These are phyloP conservation scores for Exobasidium cylindrosporum DNA, from an alignment of 1,284 basidiomycete species.

Conservation along the genomic window DNA sequence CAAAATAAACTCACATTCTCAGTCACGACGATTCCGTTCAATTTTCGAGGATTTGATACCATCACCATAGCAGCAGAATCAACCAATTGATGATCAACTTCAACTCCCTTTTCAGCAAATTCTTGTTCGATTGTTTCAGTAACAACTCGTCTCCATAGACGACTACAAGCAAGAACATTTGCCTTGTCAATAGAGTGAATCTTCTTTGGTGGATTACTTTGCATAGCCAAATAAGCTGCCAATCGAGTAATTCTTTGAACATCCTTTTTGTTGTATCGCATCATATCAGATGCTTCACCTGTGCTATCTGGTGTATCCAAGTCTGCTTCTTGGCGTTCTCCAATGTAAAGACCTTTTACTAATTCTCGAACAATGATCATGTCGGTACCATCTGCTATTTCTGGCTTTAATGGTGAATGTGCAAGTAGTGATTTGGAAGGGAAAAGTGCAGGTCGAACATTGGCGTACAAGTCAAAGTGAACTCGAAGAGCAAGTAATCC, in stretches of 20 bases:
- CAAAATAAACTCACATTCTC: slow-evolving; percentile 31
- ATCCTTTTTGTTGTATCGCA: slow-evolving; percentile 86
- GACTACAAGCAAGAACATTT: slow-evolving; percentile 91
- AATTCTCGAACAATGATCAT: slow-evolving; percentile 94
- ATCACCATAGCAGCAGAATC: slow-evolving; percentile 97
- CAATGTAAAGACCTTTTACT: slow-evolving; percentile 68
- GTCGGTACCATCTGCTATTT: slow-evolving; percentile 79
- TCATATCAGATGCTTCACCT: slow-evolving; percentile 59
- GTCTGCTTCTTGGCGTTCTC: slow-evolving; percentile 79
- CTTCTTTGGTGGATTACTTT: slow-evolving; percentile 74
- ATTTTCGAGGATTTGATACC: slow-evolving; percentile 82
- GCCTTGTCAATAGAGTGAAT: slow-evolving; percentile 98
- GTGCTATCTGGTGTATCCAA: slow-evolving; percentile 42
- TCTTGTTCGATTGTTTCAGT: slow-evolving; percentile 48
- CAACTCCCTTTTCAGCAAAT: slow-evolving; percentile 41
- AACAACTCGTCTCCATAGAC: slow-evolving; percentile 78
- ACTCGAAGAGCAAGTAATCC: slow-evolving; percentile 91
- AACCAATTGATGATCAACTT: slow-evolving; percentile 69
- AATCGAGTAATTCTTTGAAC: slow-evolving; percentile 93
- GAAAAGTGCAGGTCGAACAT: slow-evolving; percentile 94
- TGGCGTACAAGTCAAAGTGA: slow-evolving; percentile 89
- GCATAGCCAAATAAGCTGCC: slow-evolving; percentile 85
- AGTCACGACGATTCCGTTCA: slow-evolving; percentile 74
- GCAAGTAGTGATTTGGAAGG: slow-evolving; percentile 84
- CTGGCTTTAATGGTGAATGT: slow-evolving; percentile 87